Base-by-base conservation (phyloP, 164 flowering plant species). In the Piper longum region DNA sequence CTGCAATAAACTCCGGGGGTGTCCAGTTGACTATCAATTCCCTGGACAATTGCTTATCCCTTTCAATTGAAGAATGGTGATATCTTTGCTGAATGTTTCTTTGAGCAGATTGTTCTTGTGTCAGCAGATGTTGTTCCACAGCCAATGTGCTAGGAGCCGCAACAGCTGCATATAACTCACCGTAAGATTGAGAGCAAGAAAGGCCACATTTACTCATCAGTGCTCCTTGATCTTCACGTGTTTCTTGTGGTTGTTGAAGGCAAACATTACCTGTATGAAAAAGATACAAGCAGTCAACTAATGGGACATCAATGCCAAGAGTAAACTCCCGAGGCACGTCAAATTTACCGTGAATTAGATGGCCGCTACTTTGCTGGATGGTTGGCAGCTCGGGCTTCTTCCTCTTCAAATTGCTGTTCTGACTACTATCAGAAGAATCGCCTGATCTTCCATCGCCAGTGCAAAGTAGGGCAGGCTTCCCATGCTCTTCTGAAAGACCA, bases 341-440 rank as follows among this genome's bases (percentile, higher is more conserved):
- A 56, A 65, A 41, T 13, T 26, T 43, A 13, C 42, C 40, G 7
- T 9, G 18, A 62, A 54, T 6, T 4, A 2, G 16, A 54, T 5
- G 51, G 51, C 16, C 72, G 80, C 69, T 68, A 79, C 85, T 75
- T 54, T 71, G 72, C 41, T 18, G 65, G n/a, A 48, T 63, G 57
- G 57, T 59, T 4, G 59, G 18, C 11, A 51, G 16, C n/a, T 42
- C 60, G 16, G 71, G 74, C 70, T 73, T 78, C 74, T 70, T 81
- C 70, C 82, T 74, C 74, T 80, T 88, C 44, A 40, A 81, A 60
- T 66, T 66, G 66, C 88, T 79, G 63, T 73, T 77, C 62, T 77
- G 77, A 0, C 62, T 66, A 65, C 77, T 74, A 69, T 83, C 90
- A 59, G 90, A 79, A 41, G 85, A 78, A 67, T 68, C 73, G 65